phyloP scores from a whole-genome alignment of 1,139 yeast genomes.

The Saccharomyces uvarum region DNA sequence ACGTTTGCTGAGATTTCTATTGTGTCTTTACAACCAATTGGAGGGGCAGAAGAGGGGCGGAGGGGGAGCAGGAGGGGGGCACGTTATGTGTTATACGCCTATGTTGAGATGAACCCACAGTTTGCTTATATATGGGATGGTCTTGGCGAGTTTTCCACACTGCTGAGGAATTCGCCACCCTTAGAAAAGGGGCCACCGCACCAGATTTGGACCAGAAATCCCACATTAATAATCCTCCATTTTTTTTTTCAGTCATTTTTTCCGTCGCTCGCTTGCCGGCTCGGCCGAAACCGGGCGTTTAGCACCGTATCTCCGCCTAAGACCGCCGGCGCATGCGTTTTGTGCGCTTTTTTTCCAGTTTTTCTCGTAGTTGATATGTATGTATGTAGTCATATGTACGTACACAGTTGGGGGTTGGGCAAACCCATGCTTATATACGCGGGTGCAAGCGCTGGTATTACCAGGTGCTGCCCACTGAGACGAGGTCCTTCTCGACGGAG shows the following conservation, averaged over 20 bases:
- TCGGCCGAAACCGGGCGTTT: background rate
- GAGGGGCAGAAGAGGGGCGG: background rate
- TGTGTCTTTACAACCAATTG: background rate
- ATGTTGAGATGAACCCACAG: background rate
- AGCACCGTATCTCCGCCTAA: slow-evolving; percentile 1
- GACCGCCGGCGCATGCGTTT: background rate
- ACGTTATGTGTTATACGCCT: background rate
- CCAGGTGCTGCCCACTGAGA: slow-evolving; percentile 24
- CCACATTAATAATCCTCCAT: background rate
- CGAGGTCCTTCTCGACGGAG: slow-evolving; percentile 15
- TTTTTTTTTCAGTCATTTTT: background rate
- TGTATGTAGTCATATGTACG: background rate
- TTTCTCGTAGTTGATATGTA: too few species aligned
- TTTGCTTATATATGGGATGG: background rate
- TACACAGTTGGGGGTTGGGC: background rate
- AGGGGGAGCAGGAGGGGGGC: background rate
- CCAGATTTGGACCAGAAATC: background rate
- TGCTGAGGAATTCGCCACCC: background rate
- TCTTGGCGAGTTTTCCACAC: background rate
- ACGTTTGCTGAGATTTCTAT: background rate
- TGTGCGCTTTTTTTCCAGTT: background rate
- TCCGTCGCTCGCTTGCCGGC: background rate
- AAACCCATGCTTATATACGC: background rate
- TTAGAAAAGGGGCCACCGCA: slow-evolving; percentile 1
- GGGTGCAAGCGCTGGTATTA: slow-evolving; percentile 4